Conservation (phyloP, 768 basidiomycete species). For the Boletus reticuloceps region DNA sequence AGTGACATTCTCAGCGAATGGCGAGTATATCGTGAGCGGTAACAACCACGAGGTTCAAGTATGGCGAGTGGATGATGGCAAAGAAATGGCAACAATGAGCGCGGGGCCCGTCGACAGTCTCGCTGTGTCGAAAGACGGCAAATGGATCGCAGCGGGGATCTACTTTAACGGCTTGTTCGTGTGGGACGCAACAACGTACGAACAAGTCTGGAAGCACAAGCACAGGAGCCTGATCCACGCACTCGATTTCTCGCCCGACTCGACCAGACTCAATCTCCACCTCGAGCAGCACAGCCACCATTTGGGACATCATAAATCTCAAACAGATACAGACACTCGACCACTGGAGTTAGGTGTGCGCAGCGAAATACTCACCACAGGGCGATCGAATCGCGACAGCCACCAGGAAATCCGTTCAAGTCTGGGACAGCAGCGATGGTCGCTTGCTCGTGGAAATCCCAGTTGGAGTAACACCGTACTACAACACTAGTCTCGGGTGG, state of each 20-base stretch:
- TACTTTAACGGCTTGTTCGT: not conserved
- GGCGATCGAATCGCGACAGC: too few relatives aligned
- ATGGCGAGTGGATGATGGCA: not conserved
- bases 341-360: not conserved
- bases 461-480: too few relatives aligned
- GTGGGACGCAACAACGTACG: not conserved
- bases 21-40: not conserved
- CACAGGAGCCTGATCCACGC: not conserved
- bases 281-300: not conserved
- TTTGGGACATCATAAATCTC: not conserved
- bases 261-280: too few relatives aligned
- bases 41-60: not conserved
- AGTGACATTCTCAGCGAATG: not conserved
- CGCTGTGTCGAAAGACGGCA: not conserved
- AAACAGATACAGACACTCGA: not conserved
- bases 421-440: too few relatives aligned
- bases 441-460: too few relatives aligned
- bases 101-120: not conserved
- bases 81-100: not conserved
- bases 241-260: not conserved
- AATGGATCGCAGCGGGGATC: not conserved
- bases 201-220: not conserved
- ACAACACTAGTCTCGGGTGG: not conserved
- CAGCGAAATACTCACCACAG: not conserved
- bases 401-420: too few relatives aligned